Base-by-base conservation (phyloP, 192 early-diverging fungal species). In the Umbelopsis ramanniana region DNA sequence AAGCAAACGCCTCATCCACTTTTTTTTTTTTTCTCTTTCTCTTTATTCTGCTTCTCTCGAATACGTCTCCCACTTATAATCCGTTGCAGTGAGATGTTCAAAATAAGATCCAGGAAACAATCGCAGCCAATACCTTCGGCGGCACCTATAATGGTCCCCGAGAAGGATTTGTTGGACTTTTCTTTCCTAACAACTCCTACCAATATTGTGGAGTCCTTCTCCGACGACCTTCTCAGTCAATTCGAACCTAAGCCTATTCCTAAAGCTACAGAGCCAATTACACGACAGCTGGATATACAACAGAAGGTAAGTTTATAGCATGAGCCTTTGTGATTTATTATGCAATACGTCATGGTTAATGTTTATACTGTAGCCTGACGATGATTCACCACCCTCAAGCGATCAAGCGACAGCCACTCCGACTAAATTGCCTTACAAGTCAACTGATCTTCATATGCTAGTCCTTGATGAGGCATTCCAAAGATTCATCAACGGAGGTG, bases 21-120 rank as follows among this genome's bases (percentile, higher is more conserved):
- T 43, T 43, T 43, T 7, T 43, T 43, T 12, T 43, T 29, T 29
- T 3, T 29, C 29, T 29, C 29, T 29, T 3, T 29, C 29, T 43
- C 40, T 43, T 5, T 43, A 43, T 43, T 11, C 40, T 12, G 8
- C 6, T 43, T 43, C 40, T 43, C 3, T 40, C 8, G 38, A 3
- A 40, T 40, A 40, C 8, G 8, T 8, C 38, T 8, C 8, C 8
- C 38, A 43, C 11, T 43, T 5, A 11, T 43, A 2, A 2, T 43
- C 40, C 6, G 40, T 43, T 0, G 11, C 40, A 7, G 1, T 43
- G 40, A 43, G 11, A 63, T 63, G 57, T 63, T 63, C 57, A 63
- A 63, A 63, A 29, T 63, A 7, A 63, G 33, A 63, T 63, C 57
- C 17, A 63, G 57, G 35, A 63, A 19, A 37, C 29, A 29, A 6